These are phyloP conservation scores for Chimonanthus salicifolius DNA, from an alignment of 164 flowering plant genomes.

Conservation along the genomic window DNA sequence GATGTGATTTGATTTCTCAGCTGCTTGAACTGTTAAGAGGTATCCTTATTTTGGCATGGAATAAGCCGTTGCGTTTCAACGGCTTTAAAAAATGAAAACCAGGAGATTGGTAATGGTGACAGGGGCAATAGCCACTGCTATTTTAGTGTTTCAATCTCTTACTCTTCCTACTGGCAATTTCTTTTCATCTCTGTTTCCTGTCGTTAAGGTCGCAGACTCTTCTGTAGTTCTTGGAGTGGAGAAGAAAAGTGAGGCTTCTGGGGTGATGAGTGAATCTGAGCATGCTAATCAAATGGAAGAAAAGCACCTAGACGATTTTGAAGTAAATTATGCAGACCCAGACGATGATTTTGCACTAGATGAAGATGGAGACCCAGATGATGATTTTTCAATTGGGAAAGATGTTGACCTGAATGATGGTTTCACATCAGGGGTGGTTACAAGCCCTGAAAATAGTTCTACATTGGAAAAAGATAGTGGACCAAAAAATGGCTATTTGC, in stretches of 20 bases:
- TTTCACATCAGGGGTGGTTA: constrained; percentile 10
- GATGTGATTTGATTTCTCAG: background rate
- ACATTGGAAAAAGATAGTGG: constrained; percentile 14
- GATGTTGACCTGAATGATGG: constrained; percentile 12
- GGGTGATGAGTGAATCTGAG: constrained; percentile 9
- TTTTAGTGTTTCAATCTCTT: constrained; percentile 35
- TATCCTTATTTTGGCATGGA: constrained; percentile 23
- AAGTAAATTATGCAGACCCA: constrained; percentile 3
- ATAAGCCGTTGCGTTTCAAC: constrained; percentile 15
- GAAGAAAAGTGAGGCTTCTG: constrained; percentile 6
- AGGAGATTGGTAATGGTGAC: constrained; percentile 39
- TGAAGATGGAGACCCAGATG: constrained; percentile 14
- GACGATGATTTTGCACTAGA: constrained; percentile 9
- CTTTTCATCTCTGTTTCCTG: constrained; percentile 12
- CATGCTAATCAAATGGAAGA: constrained; percentile 8
- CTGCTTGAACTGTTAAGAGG: background rate
- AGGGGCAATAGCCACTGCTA: constrained; percentile 29
- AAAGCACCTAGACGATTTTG: constrained; percentile 8
- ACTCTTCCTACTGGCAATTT: constrained; percentile 42
- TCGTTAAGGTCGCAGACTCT: constrained; percentile 6
- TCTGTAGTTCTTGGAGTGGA: constrained; percentile 10
- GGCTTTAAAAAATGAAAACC: constrained; percentile 28
- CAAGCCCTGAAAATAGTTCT: constrained; percentile 17
- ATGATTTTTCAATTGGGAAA: constrained; percentile 12
- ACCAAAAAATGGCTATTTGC: constrained; percentile 7